These are phyloP conservation scores for Kitagawia praeruptora DNA, from an alignment of 129 eudicot genomes.

Conservation along the genomic window DNA sequence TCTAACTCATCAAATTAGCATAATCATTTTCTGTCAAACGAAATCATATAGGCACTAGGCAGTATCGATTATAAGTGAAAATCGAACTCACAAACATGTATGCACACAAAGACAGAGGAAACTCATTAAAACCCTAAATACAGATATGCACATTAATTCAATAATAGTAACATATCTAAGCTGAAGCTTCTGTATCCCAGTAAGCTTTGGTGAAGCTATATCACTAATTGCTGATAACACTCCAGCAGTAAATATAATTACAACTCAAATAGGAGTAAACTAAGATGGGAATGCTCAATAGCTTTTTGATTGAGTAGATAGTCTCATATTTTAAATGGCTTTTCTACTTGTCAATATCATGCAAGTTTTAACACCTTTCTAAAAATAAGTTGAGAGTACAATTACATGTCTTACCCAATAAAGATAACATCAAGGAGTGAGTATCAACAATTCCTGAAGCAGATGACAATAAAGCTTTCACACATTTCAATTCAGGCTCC, in stretches of 20 bases:
- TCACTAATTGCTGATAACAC: constrained; percentile 84
- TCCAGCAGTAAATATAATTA: constrained; percentile 63
- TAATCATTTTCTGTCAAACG: neutral
- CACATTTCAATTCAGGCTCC: constrained; percentile 64
- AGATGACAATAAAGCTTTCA: constrained; percentile 69
- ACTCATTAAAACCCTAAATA: no score
- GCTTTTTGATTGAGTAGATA: neutral
- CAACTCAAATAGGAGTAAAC: constrained; percentile 19
- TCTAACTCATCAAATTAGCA: neutral
- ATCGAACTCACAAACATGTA: neutral
- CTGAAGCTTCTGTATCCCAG: constrained; percentile 85
- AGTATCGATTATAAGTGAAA: neutral
- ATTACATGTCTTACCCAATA: constrained; percentile 42
- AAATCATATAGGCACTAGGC: neutral
- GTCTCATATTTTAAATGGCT: neutral
- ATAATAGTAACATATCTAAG: constrained; percentile 12
- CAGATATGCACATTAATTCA: no score
- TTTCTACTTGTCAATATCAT: neutral
- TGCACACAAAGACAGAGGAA: neutral
- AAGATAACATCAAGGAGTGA: constrained; percentile 70
- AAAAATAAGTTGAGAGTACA: neutral
- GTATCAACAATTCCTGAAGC: constrained; percentile 78
- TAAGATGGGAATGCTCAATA: constrained; percentile 3
- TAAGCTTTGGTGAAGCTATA: constrained; percentile 73
- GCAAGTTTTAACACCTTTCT: no score